These are phyloP conservation scores for Nidula niveotomentosa DNA, from an alignment of 1,284 basidiomycete genomes.

Conservation along the genomic window DNA sequence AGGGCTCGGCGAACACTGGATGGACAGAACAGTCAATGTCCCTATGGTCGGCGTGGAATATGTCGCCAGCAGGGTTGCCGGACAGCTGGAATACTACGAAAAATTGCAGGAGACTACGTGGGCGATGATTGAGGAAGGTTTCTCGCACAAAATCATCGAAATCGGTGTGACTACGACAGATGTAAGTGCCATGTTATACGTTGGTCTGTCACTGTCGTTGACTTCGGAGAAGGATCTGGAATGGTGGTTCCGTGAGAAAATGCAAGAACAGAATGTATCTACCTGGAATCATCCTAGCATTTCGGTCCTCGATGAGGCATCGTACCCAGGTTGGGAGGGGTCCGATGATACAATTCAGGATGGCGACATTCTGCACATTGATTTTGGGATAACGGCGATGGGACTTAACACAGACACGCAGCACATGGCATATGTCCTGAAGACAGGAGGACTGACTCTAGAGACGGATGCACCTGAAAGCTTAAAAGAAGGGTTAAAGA, in stretches of 20 bases:
- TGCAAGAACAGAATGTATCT: slow-evolving; percentile 44
- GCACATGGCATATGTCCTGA: slow-evolving; percentile 55
- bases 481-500: slow-evolving; percentile 41
- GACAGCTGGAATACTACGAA: slow-evolving; percentile 42
- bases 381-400: slow-evolving; percentile 54
- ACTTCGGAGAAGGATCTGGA: slow-evolving; percentile 38
- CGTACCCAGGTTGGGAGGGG: slow-evolving; percentile 45
- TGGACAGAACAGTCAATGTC: slow-evolving; percentile 33
- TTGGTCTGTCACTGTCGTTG: not conserved
- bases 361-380: slow-evolving; percentile 53
- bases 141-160: slow-evolving; percentile 39
- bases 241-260: slow-evolving; percentile 57
- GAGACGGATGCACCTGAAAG: slow-evolving; percentile 41
- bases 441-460: slow-evolving; percentile 22
- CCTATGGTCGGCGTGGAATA: slow-evolving; percentile 52
- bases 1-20: slow-evolving; percentile 41
- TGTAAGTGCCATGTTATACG: slow-evolving; percentile 19
- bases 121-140: slow-evolving; percentile 53
- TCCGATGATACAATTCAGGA: slow-evolving; percentile 38
- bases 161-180: slow-evolving; percentile 45
- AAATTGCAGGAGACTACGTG: slow-evolving; percentile 49
- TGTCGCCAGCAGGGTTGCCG: slow-evolving; percentile 39
- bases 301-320: slow-evolving; percentile 41
- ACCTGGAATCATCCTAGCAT: slow-evolving; percentile 56
- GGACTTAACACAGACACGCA: slow-evolving; percentile 57